Conservation (phyloP, 768 basidiomycete species). For the Mycena vulgaris region DNA sequence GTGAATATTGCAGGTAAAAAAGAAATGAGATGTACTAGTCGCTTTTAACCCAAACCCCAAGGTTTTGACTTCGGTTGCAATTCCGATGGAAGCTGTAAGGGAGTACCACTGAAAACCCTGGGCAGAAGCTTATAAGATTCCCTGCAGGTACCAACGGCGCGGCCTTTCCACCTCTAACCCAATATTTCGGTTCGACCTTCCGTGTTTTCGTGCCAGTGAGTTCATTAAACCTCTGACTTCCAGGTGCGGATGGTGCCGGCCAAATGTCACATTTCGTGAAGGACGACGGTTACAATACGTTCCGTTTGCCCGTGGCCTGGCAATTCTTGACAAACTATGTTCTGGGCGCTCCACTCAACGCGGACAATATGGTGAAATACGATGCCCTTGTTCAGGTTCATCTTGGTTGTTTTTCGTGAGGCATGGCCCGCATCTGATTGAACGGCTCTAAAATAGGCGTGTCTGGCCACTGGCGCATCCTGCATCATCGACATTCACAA, state of each 20-base stretch:
- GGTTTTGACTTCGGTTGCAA: slow-evolving; percentile 71
- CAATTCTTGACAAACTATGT: slow-evolving; percentile 63
- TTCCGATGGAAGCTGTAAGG: slow-evolving; percentile 59
- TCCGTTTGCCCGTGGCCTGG: slow-evolving; percentile 76
- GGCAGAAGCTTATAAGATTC: too few relatives aligned
- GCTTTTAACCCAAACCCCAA: background rate
- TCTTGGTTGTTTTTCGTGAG: background rate
- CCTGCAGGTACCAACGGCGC: slow-evolving; percentile 41
- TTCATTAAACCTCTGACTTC: background rate
- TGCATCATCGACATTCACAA: slow-evolving; percentile 75
- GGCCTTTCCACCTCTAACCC: slow-evolving; percentile 61
- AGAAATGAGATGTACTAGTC: background rate
- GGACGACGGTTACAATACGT: slow-evolving; percentile 68
- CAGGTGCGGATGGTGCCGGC: slow-evolving; percentile 61
- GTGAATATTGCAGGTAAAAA: slow-evolving; percentile 61
- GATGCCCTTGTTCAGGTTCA: slow-evolving; percentile 65
- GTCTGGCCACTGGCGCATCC: slow-evolving; percentile 63
- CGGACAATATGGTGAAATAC: slow-evolving; percentile 63
- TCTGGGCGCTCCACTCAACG: slow-evolving; percentile 57
- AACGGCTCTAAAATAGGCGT: slow-evolving; percentile 42
- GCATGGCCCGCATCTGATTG: background rate
- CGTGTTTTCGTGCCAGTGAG: background rate
- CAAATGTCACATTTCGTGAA: slow-evolving; percentile 76
- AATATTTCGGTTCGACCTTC: slow-evolving; percentile 56
- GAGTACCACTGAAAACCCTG: too few relatives aligned